Evolutionary conservation across 202 grass and related monocot genomes (phyloP), one percentile per base, ranked within the genome.

Genomic region (Panicum virgatum): DNA sequence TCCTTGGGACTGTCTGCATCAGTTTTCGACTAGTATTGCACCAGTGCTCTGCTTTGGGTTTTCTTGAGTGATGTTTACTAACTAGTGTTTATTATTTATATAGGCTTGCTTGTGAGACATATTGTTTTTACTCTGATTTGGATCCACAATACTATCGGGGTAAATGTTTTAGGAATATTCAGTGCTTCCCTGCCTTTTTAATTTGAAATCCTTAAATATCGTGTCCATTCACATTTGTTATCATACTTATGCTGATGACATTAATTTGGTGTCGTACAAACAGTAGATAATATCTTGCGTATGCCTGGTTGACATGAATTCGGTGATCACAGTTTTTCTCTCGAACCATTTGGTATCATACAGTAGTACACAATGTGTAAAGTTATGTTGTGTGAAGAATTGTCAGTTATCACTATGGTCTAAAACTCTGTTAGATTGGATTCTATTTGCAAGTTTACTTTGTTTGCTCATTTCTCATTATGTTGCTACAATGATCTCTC

Each of bases 341-440:
- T 51, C 16, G 7, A 34, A 34, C 29, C 69, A 79, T 52, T 54
- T 65, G 19, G 22, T 60, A 53, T 67, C 61, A 53, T 47, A 64
- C 6, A 14, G 12, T 63, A 36, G 45, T 42, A 79, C 53, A 23
- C 34, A 53, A 32, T 34, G 16, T 72, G 26, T 43, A 45, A 38
- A 39, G 5, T 47, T 37, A 6, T 86, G 26, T 37, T 80, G 19
- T 8, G 12, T 42, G 58, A 66, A n/a, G 26, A 66, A 20, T 18
- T 56, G 1, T 53, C n/a, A 72, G 23, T 43, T 84, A 6, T 71
- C 27, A 19, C 48, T 51, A 18, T 53, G 72, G 29, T 65, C 8
- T 27, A 43, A 78, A 67, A 50, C 12, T 84, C 65, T 30, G 20
- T 66, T 66, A 83, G 29, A 14, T 69, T 78, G 20, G 26, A 53